Base-by-base conservation (phyloP, 2,329 filamentous ascomycete species). In the Fusarium xylarioides region DNA sequence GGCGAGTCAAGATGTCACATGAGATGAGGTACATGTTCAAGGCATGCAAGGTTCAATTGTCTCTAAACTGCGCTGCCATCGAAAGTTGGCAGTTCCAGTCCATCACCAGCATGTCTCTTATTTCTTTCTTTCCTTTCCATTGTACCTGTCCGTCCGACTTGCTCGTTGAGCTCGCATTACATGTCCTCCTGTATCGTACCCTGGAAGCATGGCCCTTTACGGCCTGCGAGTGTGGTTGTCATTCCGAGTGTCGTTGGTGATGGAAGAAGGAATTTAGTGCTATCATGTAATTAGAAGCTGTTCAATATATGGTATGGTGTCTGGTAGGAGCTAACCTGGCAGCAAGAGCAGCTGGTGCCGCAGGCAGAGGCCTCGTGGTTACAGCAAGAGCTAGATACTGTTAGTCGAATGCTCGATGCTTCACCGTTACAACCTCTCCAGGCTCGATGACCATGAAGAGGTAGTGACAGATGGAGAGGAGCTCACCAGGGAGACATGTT, bases 401-500 rank as follows among this genome's bases (percentile, higher is more conserved):
- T 70, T 52, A 73, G 63, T 35, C 5, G 34, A 8, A 21, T 42
- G 38, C 32, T 43, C 30, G 26, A 26, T 40, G 11, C 37, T 35
- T 68, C 61, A 23, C 49, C 56, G 42, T 23, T 40, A 19, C 47
- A 32, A 49, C 38, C 38, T 50, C 37, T 38, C 28, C 58, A 54
- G 55, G 52, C 35, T 66, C 32, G 23, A 34, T 26, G 15, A 23
- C 42, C 63, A 23, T 50, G n/a, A 44, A 23, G 34, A 16, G 28
- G 28, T 4, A 58, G 21, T n/a, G 52, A 15, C 2, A 15, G 50
- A 15, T 18, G 15, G 21, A 53, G 52, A 59, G 23, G n/a, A 37
- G 55, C 76, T 76, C 66, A 78, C 76, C 76, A 78, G 73, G 76
- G 77, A 78, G 77, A 70, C 77, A 78, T 78, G 43, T 71, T 78